Evolutionary conservation across 78 protist genomes (phyloP).

Genomic region (Dictyostelium citrinum): DNA sequence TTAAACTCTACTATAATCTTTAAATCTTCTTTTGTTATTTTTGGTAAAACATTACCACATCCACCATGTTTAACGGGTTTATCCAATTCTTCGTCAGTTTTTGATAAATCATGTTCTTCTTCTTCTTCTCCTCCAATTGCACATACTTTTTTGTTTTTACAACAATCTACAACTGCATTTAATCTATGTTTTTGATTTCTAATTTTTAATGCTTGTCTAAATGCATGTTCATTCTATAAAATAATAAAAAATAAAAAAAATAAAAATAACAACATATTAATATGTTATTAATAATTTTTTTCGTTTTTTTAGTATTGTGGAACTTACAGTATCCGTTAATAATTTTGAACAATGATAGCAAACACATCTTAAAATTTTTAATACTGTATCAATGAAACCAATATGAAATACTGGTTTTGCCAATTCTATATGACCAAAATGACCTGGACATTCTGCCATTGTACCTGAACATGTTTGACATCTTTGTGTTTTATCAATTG

Average conservation of each 20-base stretch:
- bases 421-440: conserved; percentile 97
- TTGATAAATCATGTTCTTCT: conserved; percentile 26
- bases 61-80: conserved; percentile 64
- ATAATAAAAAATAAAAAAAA: background rate
- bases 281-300: too few relatives aligned
- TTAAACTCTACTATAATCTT: conserved; percentile 86
- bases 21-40: conserved; percentile 73
- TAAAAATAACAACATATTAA: background rate
- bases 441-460: conserved; percentile 98
- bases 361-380: conserved; percentile 91
- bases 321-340: conserved; percentile 73
- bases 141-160: conserved; percentile 57
- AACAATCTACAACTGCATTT: conserved; percentile 51
- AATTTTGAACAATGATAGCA: conserved; percentile 90
- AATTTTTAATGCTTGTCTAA: conserved; percentile 64
- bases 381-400: conserved; percentile 86
- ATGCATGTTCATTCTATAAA: conserved; percentile 7
- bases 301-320: too few relatives aligned
- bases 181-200: conserved; percentile 56
- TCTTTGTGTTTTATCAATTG: conserved; percentile 77
- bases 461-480: conserved; percentile 93
- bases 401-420: conserved; percentile 95
- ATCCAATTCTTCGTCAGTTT: conserved; percentile 72
- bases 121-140: conserved; percentile 41
- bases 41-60: conserved; percentile 83